A percentile compares a stretch with the other conserved stretches of the same genome.
These are phyloP conservation scores for Debaryomyces coudertii DNA, from an alignment of 1,139 yeast species.

Conservation along the genomic window DNA sequence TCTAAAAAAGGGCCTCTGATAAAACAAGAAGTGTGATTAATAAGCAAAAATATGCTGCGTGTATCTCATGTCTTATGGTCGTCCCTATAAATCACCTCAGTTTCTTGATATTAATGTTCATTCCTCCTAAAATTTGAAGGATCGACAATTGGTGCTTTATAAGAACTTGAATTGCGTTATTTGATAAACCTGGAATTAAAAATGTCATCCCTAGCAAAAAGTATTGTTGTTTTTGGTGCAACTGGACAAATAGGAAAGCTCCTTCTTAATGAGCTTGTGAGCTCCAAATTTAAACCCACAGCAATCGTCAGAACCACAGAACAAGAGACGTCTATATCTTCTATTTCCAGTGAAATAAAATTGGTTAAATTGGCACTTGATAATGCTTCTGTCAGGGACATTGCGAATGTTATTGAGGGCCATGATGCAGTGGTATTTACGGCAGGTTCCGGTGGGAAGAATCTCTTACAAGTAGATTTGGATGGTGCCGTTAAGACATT, in stretches of 20 bases:
- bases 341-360: neutral
- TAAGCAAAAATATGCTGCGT: too few relatives aligned
- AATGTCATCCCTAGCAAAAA: constrained; percentile 14
- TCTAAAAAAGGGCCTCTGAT: too few relatives aligned
- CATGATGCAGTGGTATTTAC: constrained; percentile 61
- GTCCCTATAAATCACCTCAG: too few relatives aligned
- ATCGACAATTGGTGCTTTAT: too few relatives aligned
- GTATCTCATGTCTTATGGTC: too few relatives aligned
- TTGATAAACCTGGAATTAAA: too few relatives aligned
- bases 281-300: constrained; percentile 37
- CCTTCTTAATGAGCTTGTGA: constrained; percentile 29
- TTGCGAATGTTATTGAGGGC: constrained; percentile 41
- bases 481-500: constrained; percentile 64
- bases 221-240: constrained; percentile 54
- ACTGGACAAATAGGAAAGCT: constrained; percentile 61
- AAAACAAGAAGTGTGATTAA: too few relatives aligned
- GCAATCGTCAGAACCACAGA: constrained; percentile 55
- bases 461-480: constrained; percentile 57
- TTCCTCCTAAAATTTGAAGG: too few relatives aligned
- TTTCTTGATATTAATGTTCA: too few relatives aligned
- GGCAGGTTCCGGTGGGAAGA: constrained; percentile 67
- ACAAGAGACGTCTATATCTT: constrained; percentile 32
- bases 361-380: constrained; percentile 37
- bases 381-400: constrained; percentile 30
- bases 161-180: too few relatives aligned